Percentiles rank a stretch among this genome's conserved stretches.
Evolutionary conservation across 371 early-diverging fungal species (phyloP).

Genomic region (Apophysomyces ossiformis): DNA sequence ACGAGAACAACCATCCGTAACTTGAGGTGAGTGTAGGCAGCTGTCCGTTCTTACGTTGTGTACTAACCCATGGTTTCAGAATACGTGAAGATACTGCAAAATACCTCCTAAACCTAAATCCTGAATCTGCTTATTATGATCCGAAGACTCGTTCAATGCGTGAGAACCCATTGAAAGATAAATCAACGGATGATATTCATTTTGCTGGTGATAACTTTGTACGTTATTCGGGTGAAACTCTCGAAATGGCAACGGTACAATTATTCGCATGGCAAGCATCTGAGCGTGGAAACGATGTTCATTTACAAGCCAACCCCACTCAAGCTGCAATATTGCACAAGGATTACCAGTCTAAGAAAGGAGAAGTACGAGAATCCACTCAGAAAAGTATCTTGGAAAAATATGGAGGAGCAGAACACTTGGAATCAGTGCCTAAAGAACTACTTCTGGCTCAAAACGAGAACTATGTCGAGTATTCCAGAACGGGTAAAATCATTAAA

Average conservation of each 20-base stretch:
- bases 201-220: slow-evolving; percentile 95
- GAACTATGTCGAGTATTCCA: slow-evolving; percentile 95
- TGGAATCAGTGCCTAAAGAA: slow-evolving; percentile 88
- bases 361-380: slow-evolving; percentile 68
- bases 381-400: slow-evolving; percentile 82
- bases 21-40: slow-evolving; percentile 63
- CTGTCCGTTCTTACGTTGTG: not conserved
- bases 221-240: slow-evolving; percentile 84
- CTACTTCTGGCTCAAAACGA: slow-evolving; percentile 88
- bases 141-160: slow-evolving; percentile 99
- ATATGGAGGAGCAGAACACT: slow-evolving; percentile 96
- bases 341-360: slow-evolving; percentile 85
- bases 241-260: slow-evolving; percentile 82
- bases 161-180: slow-evolving; percentile 86
- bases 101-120: slow-evolving; percentile 92
- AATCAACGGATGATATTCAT: slow-evolving; percentile 56
- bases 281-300: slow-evolving; percentile 83
- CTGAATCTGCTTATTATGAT: slow-evolving; percentile 96
- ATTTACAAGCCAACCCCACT: slow-evolving; percentile 95
- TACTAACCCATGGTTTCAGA: slow-evolving; percentile 33
- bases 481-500: slow-evolving; percentile 87
- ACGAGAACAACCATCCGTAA: slow-evolving; percentile 95
- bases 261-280: slow-evolving; percentile 94
- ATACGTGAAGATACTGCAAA: slow-evolving; percentile 99
- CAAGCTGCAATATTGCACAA: slow-evolving; percentile 89